Conservation (phyloP, 768 basidiomycete genomes). For the Collybia mongolica region DNA sequence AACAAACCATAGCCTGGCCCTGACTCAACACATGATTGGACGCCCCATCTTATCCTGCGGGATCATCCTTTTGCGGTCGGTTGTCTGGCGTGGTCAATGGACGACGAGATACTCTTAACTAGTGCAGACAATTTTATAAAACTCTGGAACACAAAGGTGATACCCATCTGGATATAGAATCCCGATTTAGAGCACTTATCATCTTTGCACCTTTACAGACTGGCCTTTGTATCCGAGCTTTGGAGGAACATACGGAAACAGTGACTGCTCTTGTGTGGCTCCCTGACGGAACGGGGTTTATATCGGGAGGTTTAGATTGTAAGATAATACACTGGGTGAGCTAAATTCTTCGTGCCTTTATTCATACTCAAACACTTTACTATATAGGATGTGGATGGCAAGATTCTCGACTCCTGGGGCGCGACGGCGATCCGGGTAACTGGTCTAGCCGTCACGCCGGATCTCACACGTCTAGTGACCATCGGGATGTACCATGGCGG, state of each 20-base stretch:
- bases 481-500: constrained; percentile 53
- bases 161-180: constrained; percentile 9
- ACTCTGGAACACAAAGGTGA: constrained; percentile 88
- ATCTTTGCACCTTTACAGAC: constrained; percentile 46
- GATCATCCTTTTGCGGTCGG: constrained; percentile 82
- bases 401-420: constrained; percentile 67
- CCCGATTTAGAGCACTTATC: constrained; percentile 2
- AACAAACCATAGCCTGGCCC: constrained; percentile 11
- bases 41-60: constrained; percentile 54
- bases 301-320: constrained; percentile 86
- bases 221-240: constrained; percentile 63
- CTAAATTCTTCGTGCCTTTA: constrained; percentile 4
- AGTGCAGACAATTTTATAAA: constrained; percentile 79
- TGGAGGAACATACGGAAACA: constrained; percentile 75
- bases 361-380: background rate
- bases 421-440: constrained; percentile 76
- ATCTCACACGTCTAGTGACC: constrained; percentile 80
- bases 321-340: constrained; percentile 83
- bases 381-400: constrained; percentile 74
- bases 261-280: constrained; percentile 88
- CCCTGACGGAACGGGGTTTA: constrained; percentile 85
- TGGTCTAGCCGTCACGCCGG: constrained; percentile 85
- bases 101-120: constrained; percentile 82
- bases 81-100: constrained; percentile 89
- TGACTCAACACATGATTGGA: constrained; percentile 54